Base-by-base conservation (phyloP, 2,329 filamentous ascomycete genomes). In the Zasmidium citrigriseum region DNA sequence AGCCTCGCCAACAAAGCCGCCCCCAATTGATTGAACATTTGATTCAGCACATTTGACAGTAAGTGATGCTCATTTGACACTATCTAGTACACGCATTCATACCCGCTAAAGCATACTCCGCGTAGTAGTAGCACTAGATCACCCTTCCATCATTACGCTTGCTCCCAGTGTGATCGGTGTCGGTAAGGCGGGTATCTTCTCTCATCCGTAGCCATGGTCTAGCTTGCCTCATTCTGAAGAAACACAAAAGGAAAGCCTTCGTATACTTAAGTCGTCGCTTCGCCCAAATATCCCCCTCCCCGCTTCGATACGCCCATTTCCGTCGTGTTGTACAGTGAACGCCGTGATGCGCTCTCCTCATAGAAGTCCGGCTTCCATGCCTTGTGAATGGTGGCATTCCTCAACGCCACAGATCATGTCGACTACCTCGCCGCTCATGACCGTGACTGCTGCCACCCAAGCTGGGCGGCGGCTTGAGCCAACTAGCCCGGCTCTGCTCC, bases 381-480 rank as follows among this genome's bases (percentile, higher is more conserved):
- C 4, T 41, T n/a, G 5, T 41, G 12, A 10, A 16, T n/a, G 4
- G 12, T 4, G 14, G 14, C 5, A 9, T 41, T n/a, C 16, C 34
- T n/a, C 16, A 41, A 41, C 72, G 61, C 71, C 71, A 73, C 44
- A 74, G 52, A 63, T 74, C 72, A 53, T 72, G 70, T 61, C 65
- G 64, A 59, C 72, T 73, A 7, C 65, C 65, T 61, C 67, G 67
- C 52, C 66, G 64, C 61, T 67, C 65, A 54, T 68, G 65, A 1
- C 52, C 58, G 18, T n/a, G 4, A 46, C 51, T 46, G 14, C 52
- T 61, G 11, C 66, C 66, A 7, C 61, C 62, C 46, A 72, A 47
- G 52, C 65, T 70, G 3, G 70, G 69, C 25, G 71, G 71, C 20
- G 70, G 65, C 51, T 63, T 68, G 46, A 73, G 59, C 29, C 67